Base-by-base conservation (phyloP, 2,329 filamentous ascomycete species). In the Trichophyton rubrum region DNA sequence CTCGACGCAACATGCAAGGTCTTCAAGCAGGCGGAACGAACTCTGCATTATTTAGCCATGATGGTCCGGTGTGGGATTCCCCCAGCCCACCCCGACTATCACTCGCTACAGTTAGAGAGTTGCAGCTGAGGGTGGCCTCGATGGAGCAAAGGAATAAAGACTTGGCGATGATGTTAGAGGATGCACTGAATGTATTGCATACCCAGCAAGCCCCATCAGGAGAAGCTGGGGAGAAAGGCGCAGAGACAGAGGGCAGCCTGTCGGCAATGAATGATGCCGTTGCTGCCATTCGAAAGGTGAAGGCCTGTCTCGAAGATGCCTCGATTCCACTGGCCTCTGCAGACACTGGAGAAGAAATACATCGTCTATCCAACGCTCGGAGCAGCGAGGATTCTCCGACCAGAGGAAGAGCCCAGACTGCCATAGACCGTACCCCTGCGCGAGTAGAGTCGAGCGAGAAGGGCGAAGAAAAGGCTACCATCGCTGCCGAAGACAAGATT, bases 1-100 rank as follows among this genome's bases (percentile, higher is more conserved):
- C 76, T 13, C 71, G 74, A 56, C 74, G 70, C 58, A 78, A 78
- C 61, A 75, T 79, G 67, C 74, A 78, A 64, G 72, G 71, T 40
- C 72, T 78, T 51, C 73, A 78, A 58, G 70, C 74, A 9, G 73
- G 73, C 53, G 68, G 70, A 9, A 67, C 66, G 20, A 63, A 70
- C 8, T 72, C 73, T 4, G 47, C 63, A 24, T 59, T 66, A 51
- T 64, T 65, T 59, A 62, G 62, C 59, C 64, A 64, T 35, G 62
- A 63, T 56, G 62, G 60, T n/a, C 35, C 62, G 22, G 51, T 62
- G n/a, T 63, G 61, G 38, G 66, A 58, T 15, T 63, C 64, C 13
- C 59, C 65, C 2, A 60, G 59, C 57, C 59, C 64, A 20, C 60
- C 62, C 11, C 62, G 59, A 24, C n/a, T 62, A 3, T 64, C 57